These are phyloP conservation scores for Cocos nucifera DNA, from an alignment of 176 grass and related monocot genomes.

Conservation along the genomic window DNA sequence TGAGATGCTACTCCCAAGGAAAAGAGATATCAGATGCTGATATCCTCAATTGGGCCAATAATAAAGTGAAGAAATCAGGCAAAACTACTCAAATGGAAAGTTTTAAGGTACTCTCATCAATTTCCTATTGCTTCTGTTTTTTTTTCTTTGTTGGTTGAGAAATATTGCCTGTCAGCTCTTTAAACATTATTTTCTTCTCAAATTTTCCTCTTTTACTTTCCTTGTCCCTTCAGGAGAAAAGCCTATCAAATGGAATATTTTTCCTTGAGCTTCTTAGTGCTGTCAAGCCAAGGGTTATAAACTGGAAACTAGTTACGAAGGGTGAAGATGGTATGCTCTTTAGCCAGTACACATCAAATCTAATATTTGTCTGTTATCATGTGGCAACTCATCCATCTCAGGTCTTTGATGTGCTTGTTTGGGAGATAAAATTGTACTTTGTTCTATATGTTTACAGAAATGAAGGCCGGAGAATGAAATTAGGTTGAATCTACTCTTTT, in stretches of 20 bases:
- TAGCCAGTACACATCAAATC: constrained; percentile 1
- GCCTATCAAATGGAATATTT: constrained; percentile 78
- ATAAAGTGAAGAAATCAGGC: constrained; percentile 64
- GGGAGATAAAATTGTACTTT: too few species aligned
- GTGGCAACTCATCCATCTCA: too few species aligned
- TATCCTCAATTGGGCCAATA: constrained; percentile 87
- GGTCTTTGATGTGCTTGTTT: too few species aligned
- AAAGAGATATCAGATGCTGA: constrained; percentile 87
- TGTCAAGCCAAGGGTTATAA: constrained; percentile 77
- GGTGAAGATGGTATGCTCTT: constrained; percentile 61
- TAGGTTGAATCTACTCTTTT: neutral
- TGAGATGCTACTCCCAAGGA: constrained; percentile 77
- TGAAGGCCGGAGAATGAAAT: too few species aligned
- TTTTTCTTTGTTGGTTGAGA: neutral
- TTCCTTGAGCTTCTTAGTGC: constrained; percentile 95
- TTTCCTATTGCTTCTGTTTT: neutral
- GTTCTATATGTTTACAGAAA: too few species aligned
- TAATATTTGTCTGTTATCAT: too few species aligned
- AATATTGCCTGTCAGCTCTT: too few species aligned
- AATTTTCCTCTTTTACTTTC: constrained; percentile 17
- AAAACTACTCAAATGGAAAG: constrained; percentile 74
- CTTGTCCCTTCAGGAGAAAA: constrained; percentile 60
- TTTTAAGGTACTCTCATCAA: constrained; percentile 49
- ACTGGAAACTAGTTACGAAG: constrained; percentile 87
- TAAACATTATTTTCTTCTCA: too few species aligned